Conservation (phyloP, 2,329 filamentous ascomycete genomes). For the Penicillium sp. region DNA sequence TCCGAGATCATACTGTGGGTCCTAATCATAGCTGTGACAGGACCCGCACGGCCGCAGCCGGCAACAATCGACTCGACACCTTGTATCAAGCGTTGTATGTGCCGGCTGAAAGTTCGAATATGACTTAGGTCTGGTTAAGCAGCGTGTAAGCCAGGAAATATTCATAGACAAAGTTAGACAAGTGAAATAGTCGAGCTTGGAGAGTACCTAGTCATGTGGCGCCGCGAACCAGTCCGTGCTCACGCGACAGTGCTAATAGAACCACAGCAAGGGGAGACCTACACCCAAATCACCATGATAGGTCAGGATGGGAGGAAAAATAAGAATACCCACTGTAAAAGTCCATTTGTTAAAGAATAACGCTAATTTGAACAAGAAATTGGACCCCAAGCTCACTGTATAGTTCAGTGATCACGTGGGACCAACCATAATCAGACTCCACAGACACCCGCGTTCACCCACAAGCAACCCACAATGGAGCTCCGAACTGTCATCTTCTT, state of each 20-base stretch:
- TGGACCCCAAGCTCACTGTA: background rate
- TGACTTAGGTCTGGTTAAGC: too few species aligned
- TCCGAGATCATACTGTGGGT: too few species aligned
- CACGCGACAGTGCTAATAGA: background rate
- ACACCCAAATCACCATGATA: background rate
- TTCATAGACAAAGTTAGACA: background rate
- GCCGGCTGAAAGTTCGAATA: too few species aligned
- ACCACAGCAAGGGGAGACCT: background rate
- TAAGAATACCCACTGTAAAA: too few species aligned
- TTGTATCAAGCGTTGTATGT: too few species aligned
- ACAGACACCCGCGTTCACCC: slow-evolving; percentile 2
- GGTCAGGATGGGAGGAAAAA: background rate
- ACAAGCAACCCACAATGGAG: slow-evolving; percentile 23
- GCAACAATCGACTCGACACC: too few species aligned
- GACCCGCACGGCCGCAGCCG: too few species aligned
- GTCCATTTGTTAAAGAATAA: too few species aligned
- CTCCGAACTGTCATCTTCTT: slow-evolving; percentile 22
- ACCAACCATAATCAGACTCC: background rate
- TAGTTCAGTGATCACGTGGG: slow-evolving; percentile 1
- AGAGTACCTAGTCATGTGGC: too few species aligned
- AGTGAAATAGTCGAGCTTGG: background rate
- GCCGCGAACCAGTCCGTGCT: background rate
- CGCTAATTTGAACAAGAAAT: background rate
- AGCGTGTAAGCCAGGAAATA: too few species aligned
- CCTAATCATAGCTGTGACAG: too few species aligned